Evolutionary conservation across 2,329 filamentous ascomycete species (phyloP), one percentile per base, ranked within the genome.

Genomic region (Trichothecium sympodiale): DNA sequence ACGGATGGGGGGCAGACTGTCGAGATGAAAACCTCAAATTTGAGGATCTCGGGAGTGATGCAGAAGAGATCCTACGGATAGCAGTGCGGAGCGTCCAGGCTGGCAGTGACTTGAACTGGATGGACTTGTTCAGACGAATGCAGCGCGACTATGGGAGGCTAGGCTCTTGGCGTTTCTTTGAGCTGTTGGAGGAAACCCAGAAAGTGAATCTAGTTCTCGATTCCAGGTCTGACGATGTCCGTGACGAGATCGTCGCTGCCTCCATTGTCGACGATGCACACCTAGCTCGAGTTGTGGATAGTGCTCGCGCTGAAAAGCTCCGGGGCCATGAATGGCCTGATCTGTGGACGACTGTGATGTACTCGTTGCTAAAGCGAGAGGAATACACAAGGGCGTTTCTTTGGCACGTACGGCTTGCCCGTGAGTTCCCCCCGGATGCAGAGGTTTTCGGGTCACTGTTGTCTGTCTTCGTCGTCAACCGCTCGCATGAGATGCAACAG

Each of bases 401-500:
- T 18, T 74, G 71, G 69, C 69, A 74, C 42, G 28, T 64, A 4
- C 59, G 54, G 5, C 48, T 75, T 15, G 54, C 52, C 23, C 53
- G 61, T 4, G 55, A 50, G 9, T 69, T 71, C 41, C 57, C 57
- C 7, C 60, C 66, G 2, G 52, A 55, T 1, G 45, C 53, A 17
- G 52, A 59, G 3, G 57, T 56, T 13, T 67, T 74, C 38, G 51
- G 56, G 17, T 47, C 49, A 15, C 45, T 72, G 14, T 42, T 74
- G 3, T 67, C 38, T 49, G 58, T 46, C 38, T 71, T 67, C 31
- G 57, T 62, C 28, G 38, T 49, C 13, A 57, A 67, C 33, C 40
- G 49, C 5, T 55, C 58, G 18, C 46, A 53, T 3, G 44, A 52
- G 16, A 47, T 61, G 33, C 59, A 66, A 31, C 52, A 53, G 8